Percentiles rank a stretch among this genome's conserved stretches.
Conservation (phyloP, 148 eudicot genomes). For the Polygonum maritimum region DNA sequence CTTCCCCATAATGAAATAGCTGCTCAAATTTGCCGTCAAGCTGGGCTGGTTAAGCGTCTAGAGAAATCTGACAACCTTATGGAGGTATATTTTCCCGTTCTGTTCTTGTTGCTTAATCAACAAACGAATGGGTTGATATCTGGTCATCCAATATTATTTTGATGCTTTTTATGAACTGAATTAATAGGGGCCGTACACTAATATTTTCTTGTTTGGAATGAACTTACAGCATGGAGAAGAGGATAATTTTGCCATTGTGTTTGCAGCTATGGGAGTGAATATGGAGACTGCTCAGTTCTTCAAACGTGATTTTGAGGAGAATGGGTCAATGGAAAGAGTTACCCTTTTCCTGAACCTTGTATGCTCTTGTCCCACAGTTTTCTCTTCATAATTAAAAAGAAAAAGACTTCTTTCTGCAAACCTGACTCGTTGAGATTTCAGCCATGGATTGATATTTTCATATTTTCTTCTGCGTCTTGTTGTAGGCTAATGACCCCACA, state of each 20-base stretch:
- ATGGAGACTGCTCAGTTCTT: constrained; percentile 99
- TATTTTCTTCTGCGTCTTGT: constrained; percentile 14
- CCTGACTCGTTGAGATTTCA: not conserved
- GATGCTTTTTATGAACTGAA: not conserved
- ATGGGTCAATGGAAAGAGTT: constrained; percentile 99
- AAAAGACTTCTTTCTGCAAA: not conserved
- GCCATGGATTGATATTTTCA: not conserved
- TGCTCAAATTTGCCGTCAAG: constrained; percentile 97
- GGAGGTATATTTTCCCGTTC: constrained; percentile 41
- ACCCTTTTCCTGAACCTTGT: constrained; percentile 95
- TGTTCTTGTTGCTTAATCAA: not conserved
- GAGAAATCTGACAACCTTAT: constrained; percentile 71
- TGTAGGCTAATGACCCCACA: constrained; percentile 96
- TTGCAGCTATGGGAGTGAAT: constrained; percentile 99
- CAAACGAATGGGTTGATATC: not conserved
- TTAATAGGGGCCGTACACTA: not conserved
- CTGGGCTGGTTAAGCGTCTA: constrained; percentile 94
- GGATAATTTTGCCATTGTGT: constrained; percentile 98
- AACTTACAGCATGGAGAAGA: constrained; percentile 43
- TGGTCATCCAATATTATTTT: not conserved
- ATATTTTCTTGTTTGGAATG: not conserved
- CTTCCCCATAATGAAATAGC: constrained; percentile 99
- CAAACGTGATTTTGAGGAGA: constrained; percentile 99
- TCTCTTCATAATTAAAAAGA: not conserved
- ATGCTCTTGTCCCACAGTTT: constrained; percentile 4